These are phyloP conservation scores for Geotrichum phurueaensis DNA, from an alignment of 1,139 yeast genomes.

Conservation along the genomic window DNA sequence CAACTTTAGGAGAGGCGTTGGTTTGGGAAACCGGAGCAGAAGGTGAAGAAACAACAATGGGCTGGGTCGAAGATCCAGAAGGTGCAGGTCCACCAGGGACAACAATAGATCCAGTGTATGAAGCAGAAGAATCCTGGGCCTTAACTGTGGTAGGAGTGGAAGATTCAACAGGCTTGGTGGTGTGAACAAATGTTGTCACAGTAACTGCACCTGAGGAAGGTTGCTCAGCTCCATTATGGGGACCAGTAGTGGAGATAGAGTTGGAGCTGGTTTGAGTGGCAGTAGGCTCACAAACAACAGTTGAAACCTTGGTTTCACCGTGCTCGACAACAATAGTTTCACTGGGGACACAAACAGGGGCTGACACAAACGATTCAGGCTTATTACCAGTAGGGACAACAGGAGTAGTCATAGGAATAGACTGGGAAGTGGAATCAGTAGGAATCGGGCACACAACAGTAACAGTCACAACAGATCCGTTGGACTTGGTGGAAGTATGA, in stretches of 20 bases:
- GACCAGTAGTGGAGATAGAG: not conserved
- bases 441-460: constrained; percentile 3
- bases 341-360: not conserved
- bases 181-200: not conserved
- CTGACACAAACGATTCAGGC: not conserved
- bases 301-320: not conserved
- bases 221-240: not conserved
- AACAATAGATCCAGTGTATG: not conserved
- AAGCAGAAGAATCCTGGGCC: not conserved
- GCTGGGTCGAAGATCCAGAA: not conserved
- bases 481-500: not conserved
- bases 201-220: not conserved
- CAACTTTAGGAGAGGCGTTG: constrained; percentile 6
- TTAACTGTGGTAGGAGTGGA: constrained; percentile 1
- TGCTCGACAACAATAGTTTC: not conserved
- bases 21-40: constrained; percentile 2
- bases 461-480: not conserved
- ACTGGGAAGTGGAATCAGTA: not conserved
- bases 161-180: not conserved
- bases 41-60: constrained; percentile 2
- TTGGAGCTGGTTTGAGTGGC: not conserved
- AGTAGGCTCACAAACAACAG: not conserved
- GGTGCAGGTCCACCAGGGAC: not conserved
- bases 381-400: not conserved
- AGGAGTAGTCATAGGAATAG: not conserved